Percentiles rank a stretch among this genome's conserved stretches.
These are phyloP conservation scores for Sporothrix dimorphospora DNA, from an alignment of 2,329 filamentous ascomycete genomes.

Conservation along the genomic window DNA sequence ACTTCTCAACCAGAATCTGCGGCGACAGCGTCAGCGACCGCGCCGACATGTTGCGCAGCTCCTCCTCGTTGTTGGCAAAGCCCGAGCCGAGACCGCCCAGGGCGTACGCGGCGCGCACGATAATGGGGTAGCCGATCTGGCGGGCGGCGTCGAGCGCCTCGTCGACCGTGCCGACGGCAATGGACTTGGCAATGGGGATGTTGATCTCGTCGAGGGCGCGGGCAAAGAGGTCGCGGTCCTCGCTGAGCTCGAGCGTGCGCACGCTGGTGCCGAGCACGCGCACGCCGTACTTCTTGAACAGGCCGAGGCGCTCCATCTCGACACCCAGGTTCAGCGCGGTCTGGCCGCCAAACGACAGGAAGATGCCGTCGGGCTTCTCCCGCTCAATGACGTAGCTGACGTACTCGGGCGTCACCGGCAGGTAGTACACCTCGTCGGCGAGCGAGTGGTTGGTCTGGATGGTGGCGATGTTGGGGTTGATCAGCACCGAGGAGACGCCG, in stretches of 20 bases:
- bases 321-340: constrained; percentile 96
- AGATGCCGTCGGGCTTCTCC: constrained; percentile 94
- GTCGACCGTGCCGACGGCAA: constrained; percentile 88
- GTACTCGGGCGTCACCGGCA: constrained; percentile 96
- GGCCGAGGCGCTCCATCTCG: constrained; percentile 92
- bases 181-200: constrained; percentile 95
- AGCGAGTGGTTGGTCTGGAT: constrained; percentile 98
- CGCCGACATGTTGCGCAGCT: constrained; percentile 90
- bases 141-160: constrained; percentile 88
- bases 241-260: constrained; percentile 88
- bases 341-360: constrained; percentile 96
- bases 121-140: constrained; percentile 92
- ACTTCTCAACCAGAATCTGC: constrained; percentile 97
- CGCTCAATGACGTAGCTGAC: constrained; percentile 96
- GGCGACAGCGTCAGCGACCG: constrained; percentile 90
- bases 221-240: constrained; percentile 94
- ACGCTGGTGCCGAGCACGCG: constrained; percentile 95
- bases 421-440: constrained; percentile 99
- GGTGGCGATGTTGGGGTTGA: constrained; percentile 98
- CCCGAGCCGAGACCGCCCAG: constrained; percentile 95
- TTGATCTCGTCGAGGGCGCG: constrained; percentile 96
- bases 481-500: constrained; percentile 94
- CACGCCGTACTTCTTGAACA: constrained; percentile 94
- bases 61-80: constrained; percentile 91
- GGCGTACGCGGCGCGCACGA: constrained; percentile 95